Evolutionary conservation across 768 basidiomycete species (phyloP).

Genomic region (Kwoniella shandongensis): DNA sequence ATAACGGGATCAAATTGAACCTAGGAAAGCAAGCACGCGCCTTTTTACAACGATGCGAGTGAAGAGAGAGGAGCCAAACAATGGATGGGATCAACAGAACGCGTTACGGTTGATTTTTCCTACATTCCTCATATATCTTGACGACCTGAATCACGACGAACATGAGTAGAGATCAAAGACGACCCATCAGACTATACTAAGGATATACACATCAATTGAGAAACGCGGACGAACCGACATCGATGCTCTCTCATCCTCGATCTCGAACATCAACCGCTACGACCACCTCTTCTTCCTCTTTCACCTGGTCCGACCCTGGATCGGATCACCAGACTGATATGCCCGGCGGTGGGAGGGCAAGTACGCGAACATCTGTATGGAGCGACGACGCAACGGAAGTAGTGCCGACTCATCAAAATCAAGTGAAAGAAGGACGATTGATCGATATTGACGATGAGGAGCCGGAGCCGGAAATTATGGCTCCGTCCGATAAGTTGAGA

Average conservation of each 20-base stretch:
- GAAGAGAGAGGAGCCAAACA: conserved; percentile 2
- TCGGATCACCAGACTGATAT: conserved; percentile 8
- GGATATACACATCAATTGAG: conserved; percentile 6
- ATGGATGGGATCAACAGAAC: background rate
- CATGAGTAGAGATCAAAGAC: too few relatives aligned
- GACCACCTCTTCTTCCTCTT: conserved; percentile 15
- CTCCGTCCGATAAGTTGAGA: conserved; percentile 24
- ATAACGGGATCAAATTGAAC: too few relatives aligned
- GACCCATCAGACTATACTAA: too few relatives aligned
- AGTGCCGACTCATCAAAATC: background rate
- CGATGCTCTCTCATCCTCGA: background rate
- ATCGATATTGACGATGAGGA: conserved; percentile 14
- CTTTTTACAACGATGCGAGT: background rate
- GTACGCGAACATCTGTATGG: conserved; percentile 17
- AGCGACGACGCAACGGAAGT: conserved; percentile 31
- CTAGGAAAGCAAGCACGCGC: background rate
- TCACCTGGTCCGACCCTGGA: conserved; percentile 8
- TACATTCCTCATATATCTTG: background rate
- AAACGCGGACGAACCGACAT: conserved; percentile 1
- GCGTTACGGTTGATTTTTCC: background rate
- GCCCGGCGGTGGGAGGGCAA: conserved; percentile 17
- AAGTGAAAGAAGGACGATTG: conserved; percentile 11
- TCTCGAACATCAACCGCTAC: conserved; percentile 5
- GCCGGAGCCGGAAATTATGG: conserved; percentile 11
- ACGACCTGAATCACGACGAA: too few relatives aligned